phyloP scores from a whole-genome alignment of 2,329 filamentous ascomycete genomes.

The Fusarium chaquense region DNA sequence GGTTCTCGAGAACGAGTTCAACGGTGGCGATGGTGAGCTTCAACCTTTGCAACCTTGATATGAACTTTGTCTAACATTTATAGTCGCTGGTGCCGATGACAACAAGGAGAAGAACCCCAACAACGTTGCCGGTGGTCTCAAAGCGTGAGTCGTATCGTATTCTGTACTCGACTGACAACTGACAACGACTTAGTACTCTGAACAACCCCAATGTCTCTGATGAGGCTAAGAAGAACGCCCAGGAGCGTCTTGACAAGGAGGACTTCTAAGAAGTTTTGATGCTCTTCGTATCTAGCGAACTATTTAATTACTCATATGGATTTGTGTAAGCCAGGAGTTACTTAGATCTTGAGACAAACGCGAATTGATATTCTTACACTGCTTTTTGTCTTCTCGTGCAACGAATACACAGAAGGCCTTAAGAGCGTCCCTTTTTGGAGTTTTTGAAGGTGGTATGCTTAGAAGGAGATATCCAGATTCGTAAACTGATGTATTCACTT shows the following conservation, averaged over 20 bases:
- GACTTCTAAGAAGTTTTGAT: conserved; percentile 14
- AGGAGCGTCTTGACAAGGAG: conserved; percentile 60
- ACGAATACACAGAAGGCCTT: not conserved
- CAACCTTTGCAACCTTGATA: no score
- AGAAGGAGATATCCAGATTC: not conserved
- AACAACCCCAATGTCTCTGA: conserved; percentile 69
- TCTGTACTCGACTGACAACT: not conserved
- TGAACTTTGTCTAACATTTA: not conserved
- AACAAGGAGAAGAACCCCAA: conserved; percentile 63
- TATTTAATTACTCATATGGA: not conserved
- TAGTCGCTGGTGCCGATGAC: conserved; percentile 51
- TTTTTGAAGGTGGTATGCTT: no score
- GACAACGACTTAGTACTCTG: conserved; percentile 53
- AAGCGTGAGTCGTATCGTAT: conserved; percentile 57
- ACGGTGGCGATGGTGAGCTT: conserved; percentile 54
- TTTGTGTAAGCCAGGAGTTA: not conserved
- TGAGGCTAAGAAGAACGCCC: conserved; percentile 67
- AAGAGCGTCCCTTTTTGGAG: not conserved
- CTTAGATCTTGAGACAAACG: not conserved
- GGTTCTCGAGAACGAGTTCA: conserved; percentile 64
- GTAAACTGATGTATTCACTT: not conserved
- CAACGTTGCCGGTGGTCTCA: conserved; percentile 65
- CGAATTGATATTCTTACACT: not conserved
- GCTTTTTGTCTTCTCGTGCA: not conserved
- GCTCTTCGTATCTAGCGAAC: not conserved